phyloP scores from a whole-genome alignment of 805 yeast genomes.

The Lipomyces yamadae region DNA sequence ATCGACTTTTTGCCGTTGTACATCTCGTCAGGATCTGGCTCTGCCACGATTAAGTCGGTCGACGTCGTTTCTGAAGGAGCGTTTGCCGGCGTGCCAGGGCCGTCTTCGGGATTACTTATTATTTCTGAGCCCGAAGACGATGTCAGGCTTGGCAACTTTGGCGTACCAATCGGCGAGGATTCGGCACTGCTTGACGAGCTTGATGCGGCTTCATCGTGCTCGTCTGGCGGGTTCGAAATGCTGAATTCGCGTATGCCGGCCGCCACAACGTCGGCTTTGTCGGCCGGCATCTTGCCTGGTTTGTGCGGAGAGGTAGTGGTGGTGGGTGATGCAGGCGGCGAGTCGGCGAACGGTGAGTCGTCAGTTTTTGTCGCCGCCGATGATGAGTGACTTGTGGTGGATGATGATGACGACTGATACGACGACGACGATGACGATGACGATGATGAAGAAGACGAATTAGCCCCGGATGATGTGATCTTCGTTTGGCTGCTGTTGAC shows the following conservation, averaged over 20 bases:
- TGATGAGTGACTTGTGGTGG: not conserved
- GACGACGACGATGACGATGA: too few relatives aligned
- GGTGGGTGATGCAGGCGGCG: not conserved
- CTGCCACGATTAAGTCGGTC: slow-evolving; percentile 18
- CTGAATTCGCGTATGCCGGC: not conserved
- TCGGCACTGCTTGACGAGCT: not conserved
- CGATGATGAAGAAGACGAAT: too few relatives aligned
- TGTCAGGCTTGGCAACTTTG: not conserved
- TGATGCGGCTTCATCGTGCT: not conserved
- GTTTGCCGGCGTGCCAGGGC: not conserved
- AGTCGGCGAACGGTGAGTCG: slow-evolving; percentile 3
- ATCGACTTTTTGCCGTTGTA: slow-evolving; percentile 62
- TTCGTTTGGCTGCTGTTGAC: not conserved
- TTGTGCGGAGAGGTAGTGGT: not conserved
- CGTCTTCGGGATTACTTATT: not conserved
- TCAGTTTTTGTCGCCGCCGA: not conserved
- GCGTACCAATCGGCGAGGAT: not conserved
- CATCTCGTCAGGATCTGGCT: slow-evolving; percentile 4
- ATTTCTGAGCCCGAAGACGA: not conserved
- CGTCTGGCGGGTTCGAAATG: not conserved
- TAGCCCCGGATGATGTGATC: too few relatives aligned
- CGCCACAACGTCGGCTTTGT: not conserved
- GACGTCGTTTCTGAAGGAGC: slow-evolving; percentile 8
- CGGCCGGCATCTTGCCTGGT: not conserved
- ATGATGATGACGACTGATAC: not conserved